Evolutionary conservation across 2,329 filamentous ascomycete species (phyloP).

Genomic region (Knoxdaviesia capensis): DNA sequence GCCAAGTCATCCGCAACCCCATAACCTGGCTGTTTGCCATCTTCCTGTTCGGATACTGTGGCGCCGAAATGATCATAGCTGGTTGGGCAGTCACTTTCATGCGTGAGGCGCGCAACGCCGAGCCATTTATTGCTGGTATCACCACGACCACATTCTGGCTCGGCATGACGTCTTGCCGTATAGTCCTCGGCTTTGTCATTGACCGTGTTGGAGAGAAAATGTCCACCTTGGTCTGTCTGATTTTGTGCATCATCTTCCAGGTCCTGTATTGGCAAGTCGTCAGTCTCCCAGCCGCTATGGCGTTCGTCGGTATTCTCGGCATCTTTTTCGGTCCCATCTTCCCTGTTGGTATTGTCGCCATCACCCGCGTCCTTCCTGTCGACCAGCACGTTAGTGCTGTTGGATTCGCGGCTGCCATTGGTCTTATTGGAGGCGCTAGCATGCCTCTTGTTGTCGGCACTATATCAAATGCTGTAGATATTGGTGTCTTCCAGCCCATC

Average conservation of each 20-base stretch:
- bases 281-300: slow-evolving; percentile 50
- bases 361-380: slow-evolving; percentile 52
- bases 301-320: slow-evolving; percentile 52
- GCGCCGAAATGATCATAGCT: slow-evolving; percentile 54
- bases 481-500: slow-evolving; percentile 35
- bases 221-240: slow-evolving; percentile 42
- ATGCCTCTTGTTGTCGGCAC: slow-evolving; percentile 48
- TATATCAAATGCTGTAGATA: slow-evolving; percentile 37
- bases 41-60: slow-evolving; percentile 64
- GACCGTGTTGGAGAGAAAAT: slow-evolving; percentile 52
- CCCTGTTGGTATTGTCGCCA: slow-evolving; percentile 51
- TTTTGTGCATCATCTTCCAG: slow-evolving; percentile 40
- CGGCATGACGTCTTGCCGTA: slow-evolving; percentile 54
- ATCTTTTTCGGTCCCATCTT: slow-evolving; percentile 70
- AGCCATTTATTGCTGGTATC: slow-evolving; percentile 52
- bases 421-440: slow-evolving; percentile 49
- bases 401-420: slow-evolving; percentile 62
- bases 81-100: slow-evolving; percentile 77
- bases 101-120: slow-evolving; percentile 52
- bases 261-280: slow-evolving; percentile 69
- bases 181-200: slow-evolving; percentile 59
- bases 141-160: slow-evolving; percentile 70
- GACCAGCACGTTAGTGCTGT: slow-evolving; percentile 63
- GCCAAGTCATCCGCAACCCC: slow-evolving; percentile 22
- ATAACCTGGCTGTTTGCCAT: slow-evolving; percentile 54